A percentile compares a stretch with the other conserved stretches of the same genome.
Evolutionary conservation across 2,329 filamentous ascomycete genomes (phyloP).

Genomic region (Rhytidhysteron rufulum): DNA sequence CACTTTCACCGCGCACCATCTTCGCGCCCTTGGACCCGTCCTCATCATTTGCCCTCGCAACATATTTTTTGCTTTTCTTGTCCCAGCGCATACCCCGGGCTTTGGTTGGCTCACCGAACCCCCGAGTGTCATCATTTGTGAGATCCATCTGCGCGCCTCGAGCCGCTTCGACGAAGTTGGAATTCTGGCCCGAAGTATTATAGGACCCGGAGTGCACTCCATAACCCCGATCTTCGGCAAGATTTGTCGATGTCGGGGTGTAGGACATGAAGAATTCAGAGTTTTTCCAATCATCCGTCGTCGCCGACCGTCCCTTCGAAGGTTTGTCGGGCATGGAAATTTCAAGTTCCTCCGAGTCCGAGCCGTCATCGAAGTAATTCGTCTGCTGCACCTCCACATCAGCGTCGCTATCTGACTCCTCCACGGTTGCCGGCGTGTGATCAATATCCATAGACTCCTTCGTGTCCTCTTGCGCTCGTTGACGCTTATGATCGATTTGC

Average conservation of each 20-base stretch:
- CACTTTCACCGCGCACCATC: conserved; percentile 83
- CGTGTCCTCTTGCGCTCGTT: conserved; percentile 37
- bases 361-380: conserved; percentile 35
- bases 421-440: conserved; percentile 1
- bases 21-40: conserved; percentile 74
- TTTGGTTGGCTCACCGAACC: conserved; percentile 73
- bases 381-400: conserved; percentile 32
- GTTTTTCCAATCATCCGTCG: conserved; percentile 64
- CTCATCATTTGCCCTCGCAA: conserved; percentile 85
- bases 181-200: conserved; percentile 47
- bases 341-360: conserved; percentile 53
- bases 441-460: conserved; percentile 1
- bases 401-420: conserved; percentile 7
- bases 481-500: conserved; percentile 58
- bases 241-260: conserved; percentile 73
- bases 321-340: conserved; percentile 43
- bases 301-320: conserved; percentile 19
- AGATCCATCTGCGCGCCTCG: conserved; percentile 88
- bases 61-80: conserved; percentile 94
- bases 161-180: conserved; percentile 85
- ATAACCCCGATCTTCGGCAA: conserved; percentile 87
- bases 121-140: conserved; percentile 79
- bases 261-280: conserved; percentile 96
- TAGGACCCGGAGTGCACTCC: conserved; percentile 78
- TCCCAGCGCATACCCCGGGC: conserved; percentile 85